Evolutionary conservation across 441 rosid species (phyloP), one percentile per base, ranked within the genome.

Genomic region (Pelargonium cotyledonis): DNA sequence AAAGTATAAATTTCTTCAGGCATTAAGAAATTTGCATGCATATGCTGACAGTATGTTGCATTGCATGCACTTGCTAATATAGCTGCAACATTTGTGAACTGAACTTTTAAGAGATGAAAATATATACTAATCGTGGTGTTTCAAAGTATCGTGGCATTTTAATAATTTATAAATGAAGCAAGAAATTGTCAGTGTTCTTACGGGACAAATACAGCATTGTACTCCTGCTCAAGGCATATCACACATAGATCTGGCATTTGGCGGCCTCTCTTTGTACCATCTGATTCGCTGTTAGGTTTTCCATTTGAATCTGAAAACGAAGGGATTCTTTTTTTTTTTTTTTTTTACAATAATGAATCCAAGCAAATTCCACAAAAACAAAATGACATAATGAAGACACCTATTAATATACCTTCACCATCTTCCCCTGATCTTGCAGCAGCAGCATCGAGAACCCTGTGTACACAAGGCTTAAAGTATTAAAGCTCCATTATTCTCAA

Each of bases 191-290:
- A 31, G 35, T 31, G 14, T 43, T 58, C 97, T 84, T 89, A 94
- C 98, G 87, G 88, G 60, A 89, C 85, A 81, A 94, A 91, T 64
- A 89, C 99, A 49, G 94, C 90, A 46, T 91, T 89, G 80, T 88
- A 94, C 72, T 91, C 91, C 67, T 83, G 88, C 84, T 91, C 99
- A 72, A 91, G 96, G 82, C 99, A 94, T 79, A 94, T 91, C 78
- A 94, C 99, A 65, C 97, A 94, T 0, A 89, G 80, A 83, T 87
- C 92, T 75, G 96, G 99, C 85, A 88, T 77, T 61, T 75, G 70
- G 38, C 70, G 77, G 58, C 89, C 97, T 83, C 79, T 87, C 79
- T 83, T 86, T 47, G 83, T 64, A 65, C 77, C 18, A 63, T 83
- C 93, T 63, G 84, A 64, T 55, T 79, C 88, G 63, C 80, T 78